A percentile compares a stretch with the other conserved stretches of the same genome.
Evolutionary conservation across 306 rosid genomes (phyloP).

Genomic region (Vigna hirtella): DNA sequence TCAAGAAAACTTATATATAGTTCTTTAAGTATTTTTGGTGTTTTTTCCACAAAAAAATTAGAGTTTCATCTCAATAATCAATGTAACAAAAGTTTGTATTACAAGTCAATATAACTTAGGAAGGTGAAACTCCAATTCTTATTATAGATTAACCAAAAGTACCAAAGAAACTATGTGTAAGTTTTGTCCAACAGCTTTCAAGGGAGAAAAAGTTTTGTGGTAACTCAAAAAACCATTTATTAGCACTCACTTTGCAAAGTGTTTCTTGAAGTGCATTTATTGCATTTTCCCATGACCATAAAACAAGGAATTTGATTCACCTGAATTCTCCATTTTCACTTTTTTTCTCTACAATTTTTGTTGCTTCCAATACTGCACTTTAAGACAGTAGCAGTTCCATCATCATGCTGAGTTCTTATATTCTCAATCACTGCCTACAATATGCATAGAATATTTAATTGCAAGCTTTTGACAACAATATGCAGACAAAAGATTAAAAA

Average conservation of each 20-base stretch:
- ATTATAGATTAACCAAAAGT: not conserved
- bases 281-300: constrained; percentile 72
- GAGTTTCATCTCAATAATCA: not conserved
- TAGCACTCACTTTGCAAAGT: constrained; percentile 63
- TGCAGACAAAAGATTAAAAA: constrained; percentile 1
- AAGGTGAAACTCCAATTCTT: not conserved
- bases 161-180: not conserved
- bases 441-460: not conserved
- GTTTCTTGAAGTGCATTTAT: constrained; percentile 70
- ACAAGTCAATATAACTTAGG: not conserved
- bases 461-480: too few relatives aligned
- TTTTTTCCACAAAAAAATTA: not conserved
- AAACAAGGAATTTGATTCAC: constrained; percentile 50
- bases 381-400: constrained; percentile 73
- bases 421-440: constrained; percentile 75
- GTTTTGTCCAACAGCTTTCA: not conserved
- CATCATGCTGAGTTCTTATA: constrained; percentile 72
- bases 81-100: not conserved
- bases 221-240: constrained; percentile 1
- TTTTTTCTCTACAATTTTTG: constrained; percentile 65
- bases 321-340: constrained; percentile 73
- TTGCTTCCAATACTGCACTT: constrained; percentile 53
- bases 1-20: not conserved
- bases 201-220: not conserved
- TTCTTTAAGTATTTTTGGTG: not conserved